Conservation (phyloP, 2,329 filamentous ascomycete genomes). For the Immersiporthe knoxdaviesiana region DNA sequence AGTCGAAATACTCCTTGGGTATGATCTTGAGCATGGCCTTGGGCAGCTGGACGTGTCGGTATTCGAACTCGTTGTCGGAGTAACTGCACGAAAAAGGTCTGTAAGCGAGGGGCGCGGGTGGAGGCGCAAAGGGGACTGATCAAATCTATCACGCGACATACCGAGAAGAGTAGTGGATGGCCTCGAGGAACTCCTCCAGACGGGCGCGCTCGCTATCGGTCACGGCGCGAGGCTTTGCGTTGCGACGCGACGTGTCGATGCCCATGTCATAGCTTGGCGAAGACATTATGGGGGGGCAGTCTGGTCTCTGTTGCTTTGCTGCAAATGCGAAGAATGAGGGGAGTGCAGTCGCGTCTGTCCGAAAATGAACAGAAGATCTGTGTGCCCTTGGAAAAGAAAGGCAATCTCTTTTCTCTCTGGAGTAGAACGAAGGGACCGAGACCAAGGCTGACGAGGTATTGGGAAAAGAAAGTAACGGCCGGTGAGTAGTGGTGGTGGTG, state of each 20-base stretch:
- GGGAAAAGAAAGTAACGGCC: background rate
- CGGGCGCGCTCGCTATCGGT: slow-evolving; percentile 79
- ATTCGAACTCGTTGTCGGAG: slow-evolving; percentile 90
- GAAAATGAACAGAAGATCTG: background rate
- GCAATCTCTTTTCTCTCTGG: background rate
- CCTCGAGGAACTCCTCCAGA: slow-evolving; percentile 88
- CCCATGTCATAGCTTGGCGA: slow-evolving; percentile 45
- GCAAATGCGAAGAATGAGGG: slow-evolving; percentile 5
- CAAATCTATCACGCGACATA: slow-evolving; percentile 46
- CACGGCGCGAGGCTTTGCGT: slow-evolving; percentile 80
- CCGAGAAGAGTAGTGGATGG: slow-evolving; percentile 94
- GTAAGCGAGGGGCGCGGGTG: slow-evolving; percentile 26
- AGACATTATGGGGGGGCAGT: slow-evolving; percentile 32
- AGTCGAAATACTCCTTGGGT: slow-evolving; percentile 91
- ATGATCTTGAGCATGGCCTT: slow-evolving; percentile 99
- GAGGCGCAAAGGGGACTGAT: background rate
- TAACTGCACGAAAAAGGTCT: slow-evolving; percentile 63
- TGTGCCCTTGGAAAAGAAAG: background rate
- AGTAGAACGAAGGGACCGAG: background rate
- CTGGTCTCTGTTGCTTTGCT: background rate
- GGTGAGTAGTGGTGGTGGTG: background rate
- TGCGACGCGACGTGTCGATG: slow-evolving; percentile 84
- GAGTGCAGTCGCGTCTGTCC: background rate
- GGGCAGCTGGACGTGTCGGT: slow-evolving; percentile 95
- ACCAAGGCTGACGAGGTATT: background rate